Evolutionary conservation across 2,329 filamentous ascomycete genomes (phyloP), one percentile per base, ranked within the genome.

Genomic region (Scedosporium apiospermum): DNA sequence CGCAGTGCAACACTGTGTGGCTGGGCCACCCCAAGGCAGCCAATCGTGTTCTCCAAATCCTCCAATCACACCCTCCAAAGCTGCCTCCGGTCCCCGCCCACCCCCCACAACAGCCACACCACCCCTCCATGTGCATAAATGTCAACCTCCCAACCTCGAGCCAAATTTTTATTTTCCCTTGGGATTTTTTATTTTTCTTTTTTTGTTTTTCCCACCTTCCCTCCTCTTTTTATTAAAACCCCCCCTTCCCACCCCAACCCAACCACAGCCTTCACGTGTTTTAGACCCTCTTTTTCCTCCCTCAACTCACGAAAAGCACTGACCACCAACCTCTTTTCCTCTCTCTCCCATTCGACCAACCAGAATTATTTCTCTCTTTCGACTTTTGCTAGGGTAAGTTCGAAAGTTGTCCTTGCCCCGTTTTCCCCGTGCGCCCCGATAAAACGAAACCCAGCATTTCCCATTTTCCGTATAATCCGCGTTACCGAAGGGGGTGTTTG

Each of bases 301-400:
- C 57, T 21, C 26, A 26, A 51, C 59, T 38, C 26, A n/a, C 46
- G 6, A n/a, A 44, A 26, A 44, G 58, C 58, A 60, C 42, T 49
- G 58, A 60, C 34, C 58, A 60, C 42, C 26, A 38, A 60, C 34
- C 55, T 21, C 38, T 26, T 21, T 21, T 18, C n/a, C 57, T 23
- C 21, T 59, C 57, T 27, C 18, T n/a, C 14, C 46, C 46, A 38
- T 60, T 49, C 18, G 49, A 57, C 60, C 60, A 61, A 61, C 60
- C 60, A 61, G 49, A 7, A 23, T 26, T 42, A n/a, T 27, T 21
- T 21, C 30, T 53, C n/a, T 38, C n/a, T 16, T 21, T 18, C 30
- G 6, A 21, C 42, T 46, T 30, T n/a, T 30, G 6, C 34, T 6
- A 12, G 34, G 58, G 23, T 61, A 23, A 55, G 51, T 55, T 26